Evolutionary conservation across 352 stramenopile genomes (phyloP).

Genomic region (Plasmopara halstedii): DNA sequence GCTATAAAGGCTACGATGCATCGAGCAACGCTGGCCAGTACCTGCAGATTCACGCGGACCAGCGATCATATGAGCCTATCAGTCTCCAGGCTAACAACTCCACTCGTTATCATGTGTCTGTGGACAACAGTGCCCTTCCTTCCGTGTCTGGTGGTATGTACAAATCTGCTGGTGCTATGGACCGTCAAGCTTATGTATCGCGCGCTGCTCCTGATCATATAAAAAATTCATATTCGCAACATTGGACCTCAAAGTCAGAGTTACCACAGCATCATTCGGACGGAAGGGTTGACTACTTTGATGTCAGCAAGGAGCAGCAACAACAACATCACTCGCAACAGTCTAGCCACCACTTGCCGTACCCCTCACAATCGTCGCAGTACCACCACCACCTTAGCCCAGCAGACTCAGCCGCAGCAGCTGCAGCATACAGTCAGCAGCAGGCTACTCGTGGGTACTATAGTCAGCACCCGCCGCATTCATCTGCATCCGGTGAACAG

Average conservation of each 20-base stretch:
- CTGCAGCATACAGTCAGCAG: conserved; percentile 44
- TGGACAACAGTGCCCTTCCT: conserved; percentile 38
- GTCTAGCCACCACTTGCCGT: conserved; percentile 39
- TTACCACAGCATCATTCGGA: conserved; percentile 30
- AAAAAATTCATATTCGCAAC: conserved; percentile 56
- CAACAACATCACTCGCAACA: conserved; percentile 17
- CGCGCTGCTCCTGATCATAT: conserved; percentile 24
- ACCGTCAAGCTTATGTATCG: conserved; percentile 22
- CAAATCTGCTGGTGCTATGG: conserved; percentile 30
- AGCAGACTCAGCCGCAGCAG: conserved; percentile 47
- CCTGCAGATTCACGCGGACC: conserved; percentile 63
- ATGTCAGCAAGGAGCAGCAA: conserved; percentile 60
- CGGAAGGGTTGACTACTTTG: conserved; percentile 57
- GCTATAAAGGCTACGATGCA: conserved; percentile 67
- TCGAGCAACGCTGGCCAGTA: conserved; percentile 40
- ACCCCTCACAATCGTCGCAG: conserved; percentile 38
- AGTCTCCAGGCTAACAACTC: conserved; percentile 27
- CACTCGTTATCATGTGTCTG: conserved; percentile 41
- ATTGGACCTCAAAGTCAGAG: conserved; percentile 55
- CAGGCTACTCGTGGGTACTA: conserved; percentile 37
- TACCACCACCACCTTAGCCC: conserved; percentile 66
- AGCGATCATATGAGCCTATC: conserved; percentile 70
- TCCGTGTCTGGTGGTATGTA: conserved; percentile 46
- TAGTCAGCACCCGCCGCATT: conserved; percentile 32
- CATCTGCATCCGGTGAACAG: conserved; percentile 18